Conservation (phyloP, 768 basidiomycete species). For the Suillus variegatus region DNA sequence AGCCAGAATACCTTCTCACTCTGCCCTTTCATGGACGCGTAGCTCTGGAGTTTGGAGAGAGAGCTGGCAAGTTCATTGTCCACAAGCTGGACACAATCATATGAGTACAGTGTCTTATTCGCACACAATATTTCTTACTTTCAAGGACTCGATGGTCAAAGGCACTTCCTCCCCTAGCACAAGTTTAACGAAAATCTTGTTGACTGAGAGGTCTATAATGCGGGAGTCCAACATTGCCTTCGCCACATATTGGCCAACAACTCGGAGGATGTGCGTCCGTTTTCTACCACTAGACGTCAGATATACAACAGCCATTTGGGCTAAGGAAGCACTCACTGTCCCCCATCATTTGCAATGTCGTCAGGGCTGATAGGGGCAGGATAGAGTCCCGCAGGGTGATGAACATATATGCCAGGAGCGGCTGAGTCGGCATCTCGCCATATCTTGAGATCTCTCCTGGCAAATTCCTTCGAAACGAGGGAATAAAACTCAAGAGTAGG, state of each 20-base stretch:
- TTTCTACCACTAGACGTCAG: slow-evolving; percentile 49
- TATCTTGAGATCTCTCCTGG: slow-evolving; percentile 80
- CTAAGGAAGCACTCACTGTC: slow-evolving; percentile 54
- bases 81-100: slow-evolving; percentile 56
- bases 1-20: slow-evolving; percentile 55
- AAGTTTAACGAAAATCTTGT: slow-evolving; percentile 92
- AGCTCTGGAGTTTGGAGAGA: slow-evolving; percentile 72
- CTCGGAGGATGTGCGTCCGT: slow-evolving; percentile 81
- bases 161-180: slow-evolving; percentile 87
- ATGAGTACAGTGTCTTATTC: slow-evolving; percentile 4
- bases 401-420: slow-evolving; percentile 68
- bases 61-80: slow-evolving; percentile 87
- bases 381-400: slow-evolving; percentile 84
- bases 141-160: slow-evolving; percentile 78
- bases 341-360: slow-evolving; percentile 70
- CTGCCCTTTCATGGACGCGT: slow-evolving; percentile 50
- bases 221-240: slow-evolving; percentile 97
- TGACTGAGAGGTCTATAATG: slow-evolving; percentile 94
- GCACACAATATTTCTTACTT: slow-evolving; percentile 46
- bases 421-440: slow-evolving; percentile 86
- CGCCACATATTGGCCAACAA: slow-evolving; percentile 95
- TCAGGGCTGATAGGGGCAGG: slow-evolving; percentile 78
- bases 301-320: slow-evolving; percentile 5
- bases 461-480: slow-evolving; percentile 95
- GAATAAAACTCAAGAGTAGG: slow-evolving; percentile 99